phyloP scores from a whole-genome alignment of 2,329 filamentous ascomycete species.

The Alternaria sp. region DNA sequence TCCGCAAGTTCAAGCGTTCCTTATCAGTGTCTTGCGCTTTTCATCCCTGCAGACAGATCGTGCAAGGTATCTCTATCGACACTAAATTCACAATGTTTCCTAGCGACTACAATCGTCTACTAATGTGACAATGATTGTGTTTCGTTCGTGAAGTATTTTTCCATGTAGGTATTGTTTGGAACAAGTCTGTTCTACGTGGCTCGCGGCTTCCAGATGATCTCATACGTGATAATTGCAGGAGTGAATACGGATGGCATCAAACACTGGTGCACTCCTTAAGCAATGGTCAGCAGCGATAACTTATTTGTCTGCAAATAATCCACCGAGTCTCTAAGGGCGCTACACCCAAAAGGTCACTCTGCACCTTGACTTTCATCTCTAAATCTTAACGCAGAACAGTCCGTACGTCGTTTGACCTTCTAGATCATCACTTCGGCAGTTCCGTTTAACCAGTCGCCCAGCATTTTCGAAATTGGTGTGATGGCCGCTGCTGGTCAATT shows the following conservation, averaged over 20 bases:
- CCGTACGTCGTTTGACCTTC: neutral
- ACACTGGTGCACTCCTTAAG: neutral
- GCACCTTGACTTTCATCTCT: neutral
- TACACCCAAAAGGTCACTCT: neutral
- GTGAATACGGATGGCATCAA: constrained; percentile 1
- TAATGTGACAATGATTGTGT: neutral
- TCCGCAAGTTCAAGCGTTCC: neutral
- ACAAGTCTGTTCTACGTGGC: neutral
- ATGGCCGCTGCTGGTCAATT: neutral
- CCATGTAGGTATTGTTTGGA: neutral
- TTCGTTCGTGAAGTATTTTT: neutral
- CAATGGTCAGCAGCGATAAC: neutral
- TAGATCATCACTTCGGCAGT: neutral
- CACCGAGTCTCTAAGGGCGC: neutral
- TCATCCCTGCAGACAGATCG: neutral
- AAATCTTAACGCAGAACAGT: neutral
- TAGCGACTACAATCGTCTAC: neutral
- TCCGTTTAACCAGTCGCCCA: neutral
- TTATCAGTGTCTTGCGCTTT: neutral
- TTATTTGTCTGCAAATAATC: neutral
- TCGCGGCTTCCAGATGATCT: neutral
- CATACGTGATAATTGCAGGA: neutral
- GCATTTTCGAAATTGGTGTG: neutral
- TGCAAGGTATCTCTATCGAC: neutral
- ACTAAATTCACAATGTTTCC: neutral